These are phyloP conservation scores for Clathrus columnatus DNA, from an alignment of 768 basidiomycete genomes.

Conservation along the genomic window DNA sequence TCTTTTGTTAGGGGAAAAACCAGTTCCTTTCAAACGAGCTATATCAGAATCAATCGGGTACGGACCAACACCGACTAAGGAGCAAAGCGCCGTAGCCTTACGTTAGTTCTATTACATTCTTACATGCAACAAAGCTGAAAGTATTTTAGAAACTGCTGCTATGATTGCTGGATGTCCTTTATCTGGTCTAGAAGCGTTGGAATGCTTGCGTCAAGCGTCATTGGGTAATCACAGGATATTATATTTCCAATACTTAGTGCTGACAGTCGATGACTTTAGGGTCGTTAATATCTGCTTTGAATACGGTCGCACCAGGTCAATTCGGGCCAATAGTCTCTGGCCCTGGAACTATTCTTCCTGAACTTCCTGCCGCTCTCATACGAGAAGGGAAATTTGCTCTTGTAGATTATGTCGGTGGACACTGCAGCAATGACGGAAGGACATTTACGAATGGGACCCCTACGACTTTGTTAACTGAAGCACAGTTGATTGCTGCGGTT, in stretches of 20 bases:
- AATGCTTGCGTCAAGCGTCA: slow-evolving; percentile 31
- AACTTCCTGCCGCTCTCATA: slow-evolving; percentile 30
- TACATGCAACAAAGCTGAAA: not conserved
- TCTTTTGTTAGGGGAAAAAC: slow-evolving; percentile 21
- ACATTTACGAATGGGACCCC: slow-evolving; percentile 33
- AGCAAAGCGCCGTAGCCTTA: slow-evolving; percentile 24
- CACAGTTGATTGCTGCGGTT: slow-evolving; percentile 28
- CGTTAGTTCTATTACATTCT: slow-evolving; percentile 19
- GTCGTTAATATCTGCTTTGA: slow-evolving; percentile 31
- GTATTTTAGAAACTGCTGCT: slow-evolving; percentile 17
- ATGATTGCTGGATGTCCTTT: slow-evolving; percentile 22
- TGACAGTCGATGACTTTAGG: slow-evolving; percentile 14
- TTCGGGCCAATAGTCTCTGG: slow-evolving; percentile 16
- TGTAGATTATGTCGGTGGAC: slow-evolving; percentile 32
- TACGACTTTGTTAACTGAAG: slow-evolving; percentile 30
- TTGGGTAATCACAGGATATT: slow-evolving; percentile 18
- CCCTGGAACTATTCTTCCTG: slow-evolving; percentile 18
- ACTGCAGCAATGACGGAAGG: slow-evolving; percentile 35
- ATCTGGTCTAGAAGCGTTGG: slow-evolving; percentile 22
- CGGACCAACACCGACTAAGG: slow-evolving; percentile 26
- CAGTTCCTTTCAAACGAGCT: slow-evolving; percentile 31
- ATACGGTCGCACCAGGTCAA: slow-evolving; percentile 25
- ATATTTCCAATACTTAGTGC: not conserved
- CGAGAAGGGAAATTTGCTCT: slow-evolving; percentile 23
- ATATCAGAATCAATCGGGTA: slow-evolving; percentile 38